phyloP scores from a whole-genome alignment of 2,329 filamentous ascomycete species.

The Fusarium verrucosum region DNA sequence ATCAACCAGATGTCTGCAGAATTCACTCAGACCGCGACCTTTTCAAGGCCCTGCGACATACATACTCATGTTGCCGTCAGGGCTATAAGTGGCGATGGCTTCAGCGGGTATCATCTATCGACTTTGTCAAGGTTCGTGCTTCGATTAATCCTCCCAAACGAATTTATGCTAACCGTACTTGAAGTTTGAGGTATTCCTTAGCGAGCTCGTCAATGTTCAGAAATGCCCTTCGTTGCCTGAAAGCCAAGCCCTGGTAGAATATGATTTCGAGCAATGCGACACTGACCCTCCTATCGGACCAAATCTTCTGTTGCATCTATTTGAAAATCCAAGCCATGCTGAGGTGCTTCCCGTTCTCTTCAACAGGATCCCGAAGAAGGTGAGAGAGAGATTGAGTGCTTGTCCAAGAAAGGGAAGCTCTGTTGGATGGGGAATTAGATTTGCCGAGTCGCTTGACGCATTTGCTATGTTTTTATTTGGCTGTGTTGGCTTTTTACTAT shows the following conservation, averaged over 20 bases:
- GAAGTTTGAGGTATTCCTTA: not conserved
- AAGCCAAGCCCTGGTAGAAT: not conserved
- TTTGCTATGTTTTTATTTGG: not conserved
- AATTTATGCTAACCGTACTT: not conserved
- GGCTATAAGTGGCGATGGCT: not conserved
- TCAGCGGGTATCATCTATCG: not conserved
- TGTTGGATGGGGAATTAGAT: not conserved
- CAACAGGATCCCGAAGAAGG: slow-evolving; percentile 6
- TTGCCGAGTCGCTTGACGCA: not conserved
- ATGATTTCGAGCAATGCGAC: slow-evolving; percentile 10
- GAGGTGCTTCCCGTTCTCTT: slow-evolving; percentile 7
- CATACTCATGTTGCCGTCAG: not conserved
- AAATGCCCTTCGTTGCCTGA: not conserved
- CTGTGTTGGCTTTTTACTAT: not conserved
- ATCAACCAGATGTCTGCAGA: slow-evolving; percentile 19
- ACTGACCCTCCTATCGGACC: slow-evolving; percentile 9
- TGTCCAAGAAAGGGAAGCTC: slow-evolving; percentile 3
- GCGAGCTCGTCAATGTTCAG: not conserved
- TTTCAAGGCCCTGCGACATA: not conserved
- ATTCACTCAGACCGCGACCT: slow-evolving; percentile 13
- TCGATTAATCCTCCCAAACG: no score
- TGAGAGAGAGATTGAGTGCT: not conserved
- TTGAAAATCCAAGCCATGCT: slow-evolving; percentile 15
- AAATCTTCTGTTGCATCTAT: slow-evolving; percentile 3
- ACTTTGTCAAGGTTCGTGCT: slow-evolving; percentile 5